Conservation (phyloP, 805 yeast genomes). For the Barnettozyma sucrosica region DNA sequence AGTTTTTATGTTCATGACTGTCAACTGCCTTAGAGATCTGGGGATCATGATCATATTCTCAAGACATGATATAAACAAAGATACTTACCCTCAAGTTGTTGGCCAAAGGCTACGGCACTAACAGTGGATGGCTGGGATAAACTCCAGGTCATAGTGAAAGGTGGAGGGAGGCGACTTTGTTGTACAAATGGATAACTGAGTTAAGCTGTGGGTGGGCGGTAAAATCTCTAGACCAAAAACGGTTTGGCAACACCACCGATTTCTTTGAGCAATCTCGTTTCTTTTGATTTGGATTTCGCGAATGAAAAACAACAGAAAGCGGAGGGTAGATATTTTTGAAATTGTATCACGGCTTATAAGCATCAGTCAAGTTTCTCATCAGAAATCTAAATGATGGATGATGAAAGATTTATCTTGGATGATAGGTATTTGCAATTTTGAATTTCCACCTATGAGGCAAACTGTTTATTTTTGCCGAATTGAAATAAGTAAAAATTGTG, state of each 20-base stretch:
- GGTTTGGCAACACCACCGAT: background rate
- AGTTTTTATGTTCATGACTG: slow-evolving; percentile 1
- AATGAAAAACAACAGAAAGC: background rate
- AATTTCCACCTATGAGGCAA: too few relatives aligned
- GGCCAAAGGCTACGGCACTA: slow-evolving; percentile 3
- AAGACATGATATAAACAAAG: background rate
- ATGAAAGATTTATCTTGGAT: too few relatives aligned
- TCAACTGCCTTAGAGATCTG: background rate
- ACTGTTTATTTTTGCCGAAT: too few relatives aligned
- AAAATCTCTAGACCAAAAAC: background rate
- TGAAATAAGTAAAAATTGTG: too few relatives aligned
- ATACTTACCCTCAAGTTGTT: slow-evolving; percentile 8
- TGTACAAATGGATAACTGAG: background rate
- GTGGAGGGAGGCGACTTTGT: background rate
- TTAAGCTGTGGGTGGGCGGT: background rate
- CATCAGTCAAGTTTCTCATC: too few relatives aligned
- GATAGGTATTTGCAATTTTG: too few relatives aligned
- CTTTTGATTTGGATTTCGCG: background rate
- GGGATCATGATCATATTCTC: background rate
- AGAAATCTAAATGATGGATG: too few relatives aligned
- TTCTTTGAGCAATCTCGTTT: background rate
- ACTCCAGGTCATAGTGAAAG: background rate
- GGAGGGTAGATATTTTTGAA: too few relatives aligned
- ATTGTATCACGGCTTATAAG: too few relatives aligned
- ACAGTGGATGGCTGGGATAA: background rate